Conservation (phyloP, 1,284 basidiomycete species). For the Grifola frondosa region DNA sequence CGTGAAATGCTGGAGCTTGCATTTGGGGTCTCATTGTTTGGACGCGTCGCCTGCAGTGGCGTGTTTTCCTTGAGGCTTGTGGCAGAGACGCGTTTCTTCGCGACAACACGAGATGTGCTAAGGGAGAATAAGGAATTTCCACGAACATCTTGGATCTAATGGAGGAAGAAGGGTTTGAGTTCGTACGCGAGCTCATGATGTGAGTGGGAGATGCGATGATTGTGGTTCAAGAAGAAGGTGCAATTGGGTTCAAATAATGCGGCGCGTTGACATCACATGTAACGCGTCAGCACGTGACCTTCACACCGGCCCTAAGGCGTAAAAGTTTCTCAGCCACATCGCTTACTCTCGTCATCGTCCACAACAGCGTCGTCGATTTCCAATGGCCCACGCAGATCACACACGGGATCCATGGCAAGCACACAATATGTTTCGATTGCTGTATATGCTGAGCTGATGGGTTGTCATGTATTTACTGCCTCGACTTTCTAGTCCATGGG, state of each 20-base stretch:
- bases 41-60: constrained; percentile 36
- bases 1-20: constrained; percentile 10
- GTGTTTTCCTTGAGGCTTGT: constrained; percentile 56
- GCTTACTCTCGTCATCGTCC: constrained; percentile 16
- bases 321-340: constrained; percentile 24
- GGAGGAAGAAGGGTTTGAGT: constrained; percentile 23
- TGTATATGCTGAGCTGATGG: constrained; percentile 6
- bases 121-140: constrained; percentile 53
- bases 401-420: constrained; percentile 87
- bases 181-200: constrained; percentile 19
- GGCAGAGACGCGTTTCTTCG: neutral
- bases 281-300: constrained; percentile 29
- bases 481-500: constrained; percentile 78
- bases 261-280: constrained; percentile 30
- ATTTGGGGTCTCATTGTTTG: constrained; percentile 20
- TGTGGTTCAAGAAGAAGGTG: constrained; percentile 19
- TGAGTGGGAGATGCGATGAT: constrained; percentile 17
- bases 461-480: neutral
- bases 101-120: constrained; percentile 19
- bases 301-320: constrained; percentile 16
- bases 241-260: constrained; percentile 18
- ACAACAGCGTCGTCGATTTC: constrained; percentile 19
- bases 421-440: neutral
- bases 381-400: constrained; percentile 87
- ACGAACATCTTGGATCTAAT: constrained; percentile 51